These are phyloP conservation scores for Candolleomyces efflorescens DNA, from an alignment of 768 basidiomycete species.

Conservation along the genomic window DNA sequence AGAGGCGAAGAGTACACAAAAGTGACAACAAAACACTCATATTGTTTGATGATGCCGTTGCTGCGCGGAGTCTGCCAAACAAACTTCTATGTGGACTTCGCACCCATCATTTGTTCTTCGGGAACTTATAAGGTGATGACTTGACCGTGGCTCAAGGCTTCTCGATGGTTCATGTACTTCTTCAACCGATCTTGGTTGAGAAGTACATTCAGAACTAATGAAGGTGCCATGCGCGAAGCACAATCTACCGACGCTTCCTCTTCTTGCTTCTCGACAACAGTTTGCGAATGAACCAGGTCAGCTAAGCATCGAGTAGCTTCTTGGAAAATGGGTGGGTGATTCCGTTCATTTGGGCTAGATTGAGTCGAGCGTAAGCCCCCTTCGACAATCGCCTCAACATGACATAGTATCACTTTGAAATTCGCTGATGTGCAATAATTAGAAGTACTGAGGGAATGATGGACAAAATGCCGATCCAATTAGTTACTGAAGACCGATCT, in stretches of 20 bases:
- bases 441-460: too few species aligned
- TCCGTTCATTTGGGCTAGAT: too few species aligned
- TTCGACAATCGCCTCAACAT: too few species aligned
- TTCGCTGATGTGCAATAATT: too few species aligned
- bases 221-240: neutral
- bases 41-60: neutral
- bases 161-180: neutral
- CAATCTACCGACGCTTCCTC: neutral
- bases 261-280: neutral
- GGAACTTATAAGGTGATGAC: constrained; percentile 2
- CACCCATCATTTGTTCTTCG: neutral
- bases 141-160: neutral
- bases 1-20: neutral
- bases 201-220: neutral
- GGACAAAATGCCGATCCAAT: too few species aligned
- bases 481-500: too few species aligned
- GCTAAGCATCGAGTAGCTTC: too few species aligned
- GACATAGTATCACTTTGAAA: too few species aligned
- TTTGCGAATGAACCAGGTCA: too few species aligned
- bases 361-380: too few species aligned
- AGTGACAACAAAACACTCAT: neutral
- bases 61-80: constrained; percentile 4
- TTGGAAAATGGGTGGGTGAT: too few species aligned
- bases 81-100: constrained; percentile 4
- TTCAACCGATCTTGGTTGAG: neutral